Evolutionary conservation across 1,284 basidiomycete genomes (phyloP).

Genomic region (Ustilago crameri): DNA sequence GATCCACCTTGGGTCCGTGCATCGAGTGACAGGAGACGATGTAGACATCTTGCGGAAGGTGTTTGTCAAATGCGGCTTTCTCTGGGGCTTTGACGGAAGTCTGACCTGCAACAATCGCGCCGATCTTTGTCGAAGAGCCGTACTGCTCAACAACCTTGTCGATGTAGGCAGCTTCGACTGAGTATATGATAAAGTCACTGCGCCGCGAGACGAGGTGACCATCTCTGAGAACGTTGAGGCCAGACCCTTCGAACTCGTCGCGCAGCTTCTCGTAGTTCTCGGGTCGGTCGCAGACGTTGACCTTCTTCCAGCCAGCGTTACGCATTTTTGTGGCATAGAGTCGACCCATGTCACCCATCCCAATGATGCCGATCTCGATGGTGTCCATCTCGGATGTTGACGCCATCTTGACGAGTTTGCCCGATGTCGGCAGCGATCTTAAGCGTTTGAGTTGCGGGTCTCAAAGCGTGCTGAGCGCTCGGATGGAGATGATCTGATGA

Average conservation of each 20-base stretch:
- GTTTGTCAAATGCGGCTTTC: conserved; percentile 85
- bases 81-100: conserved; percentile 98
- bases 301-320: conserved; percentile 80
- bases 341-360: conserved; percentile 81
- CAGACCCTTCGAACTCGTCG: conserved; percentile 74
- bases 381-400: conserved; percentile 39
- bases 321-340: conserved; percentile 87
- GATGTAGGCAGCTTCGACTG: conserved; percentile 92
- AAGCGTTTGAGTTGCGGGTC: too few relatives aligned
- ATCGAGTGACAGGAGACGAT: conserved; percentile 94
- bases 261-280: conserved; percentile 78
- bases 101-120: conserved; percentile 92
- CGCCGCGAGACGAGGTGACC: conserved; percentile 85
- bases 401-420: conserved; percentile 8
- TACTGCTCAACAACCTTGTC: conserved; percentile 84
- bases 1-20: conserved; percentile 90
- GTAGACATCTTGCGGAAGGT: conserved; percentile 85
- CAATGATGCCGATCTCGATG: conserved; percentile 69
- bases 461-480: too few relatives aligned
- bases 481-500: too few relatives aligned
- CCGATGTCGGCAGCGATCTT: too few relatives aligned
- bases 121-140: conserved; percentile 92
- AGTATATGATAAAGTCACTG: conserved; percentile 89
- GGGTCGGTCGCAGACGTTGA: conserved; percentile 90
- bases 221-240: conserved; percentile 78